Evolutionary conservation across 768 basidiomycete genomes (phyloP).

Genomic region (Chlorophyllum brunneum): DNA sequence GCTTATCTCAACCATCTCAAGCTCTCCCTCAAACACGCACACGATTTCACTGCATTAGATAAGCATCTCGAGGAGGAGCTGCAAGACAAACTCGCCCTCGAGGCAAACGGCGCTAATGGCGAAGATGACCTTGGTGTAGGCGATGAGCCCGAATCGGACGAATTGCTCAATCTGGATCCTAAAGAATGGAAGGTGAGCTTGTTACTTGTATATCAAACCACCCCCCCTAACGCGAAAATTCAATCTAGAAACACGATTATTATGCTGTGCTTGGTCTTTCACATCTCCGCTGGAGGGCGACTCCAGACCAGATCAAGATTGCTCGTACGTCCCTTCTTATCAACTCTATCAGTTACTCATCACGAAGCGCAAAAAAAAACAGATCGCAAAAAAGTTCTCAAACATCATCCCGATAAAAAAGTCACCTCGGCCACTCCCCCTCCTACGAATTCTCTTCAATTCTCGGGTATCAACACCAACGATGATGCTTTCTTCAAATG

Average conservation of each 20-base stretch:
- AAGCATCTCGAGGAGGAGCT: slow-evolving; percentile 43
- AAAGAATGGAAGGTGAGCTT: slow-evolving; percentile 92
- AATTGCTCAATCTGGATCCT: slow-evolving; percentile 75
- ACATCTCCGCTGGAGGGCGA: slow-evolving; percentile 82
- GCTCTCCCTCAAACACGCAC: slow-evolving; percentile 66
- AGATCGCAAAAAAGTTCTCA: slow-evolving; percentile 99
- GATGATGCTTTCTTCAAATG: slow-evolving; percentile 99
- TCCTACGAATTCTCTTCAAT: slow-evolving; percentile 35
- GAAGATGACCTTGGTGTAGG: slow-evolving; percentile 92
- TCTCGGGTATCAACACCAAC: slow-evolving; percentile 67
- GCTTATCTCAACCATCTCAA: slow-evolving; percentile 84
- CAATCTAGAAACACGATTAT: slow-evolving; percentile 88
- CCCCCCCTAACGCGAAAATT: neutral
- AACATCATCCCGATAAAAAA: slow-evolving; percentile 98
- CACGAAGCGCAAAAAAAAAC: slow-evolving; percentile 69
- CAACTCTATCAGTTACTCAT: neutral
- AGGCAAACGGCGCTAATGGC: slow-evolving; percentile 36
- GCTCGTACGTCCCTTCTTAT: slow-evolving; percentile 69
- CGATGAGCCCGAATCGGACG: slow-evolving; percentile 78
- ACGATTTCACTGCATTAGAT: slow-evolving; percentile 85
- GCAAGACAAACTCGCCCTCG: slow-evolving; percentile 45
- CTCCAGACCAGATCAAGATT: slow-evolving; percentile 89
- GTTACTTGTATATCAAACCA: neutral
- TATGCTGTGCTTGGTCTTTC: slow-evolving; percentile 96
- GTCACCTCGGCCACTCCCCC: slow-evolving; percentile 31